Conservation (phyloP, 495 filamentous ascomycete species). For the Annulohypoxylon moriforme region DNA sequence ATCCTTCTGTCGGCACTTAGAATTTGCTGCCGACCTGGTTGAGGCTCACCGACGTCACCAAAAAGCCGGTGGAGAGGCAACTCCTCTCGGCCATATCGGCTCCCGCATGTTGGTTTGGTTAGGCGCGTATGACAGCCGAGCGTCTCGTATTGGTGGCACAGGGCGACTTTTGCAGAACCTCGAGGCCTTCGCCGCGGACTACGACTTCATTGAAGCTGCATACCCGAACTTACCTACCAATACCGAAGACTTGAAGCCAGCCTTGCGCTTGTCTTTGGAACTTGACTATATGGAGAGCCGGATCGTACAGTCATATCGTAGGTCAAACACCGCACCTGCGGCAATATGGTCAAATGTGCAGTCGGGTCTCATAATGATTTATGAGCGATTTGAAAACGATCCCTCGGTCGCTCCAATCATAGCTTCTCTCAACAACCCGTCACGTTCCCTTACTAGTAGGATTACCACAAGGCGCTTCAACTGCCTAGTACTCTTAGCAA, state of each 20-base stretch:
- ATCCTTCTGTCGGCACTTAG: slow-evolving; percentile 28
- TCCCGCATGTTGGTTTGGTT: slow-evolving; percentile 35
- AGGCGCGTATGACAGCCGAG: slow-evolving; percentile 33
- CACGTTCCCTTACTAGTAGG: slow-evolving; percentile 15
- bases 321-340: background rate
- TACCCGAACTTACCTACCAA: slow-evolving; percentile 21
- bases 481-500: slow-evolving; percentile 29
- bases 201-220: slow-evolving; percentile 35
- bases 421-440: slow-evolving; percentile 17
- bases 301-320: slow-evolving; percentile 22
- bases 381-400: slow-evolving; percentile 19
- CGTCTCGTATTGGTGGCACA: slow-evolving; percentile 24
- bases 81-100: slow-evolving; percentile 28
- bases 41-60: slow-evolving; percentile 28
- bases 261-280: slow-evolving; percentile 26
- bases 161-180: slow-evolving; percentile 29
- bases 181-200: slow-evolving; percentile 27
- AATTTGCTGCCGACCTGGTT: slow-evolving; percentile 33
- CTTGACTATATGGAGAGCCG: slow-evolving; percentile 32
- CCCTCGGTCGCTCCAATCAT: slow-evolving; percentile 28
- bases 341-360: slow-evolving; percentile 23
- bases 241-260: slow-evolving; percentile 31
- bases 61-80: slow-evolving; percentile 27
- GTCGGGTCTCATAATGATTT: slow-evolving; percentile 19
- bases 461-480: slow-evolving; percentile 36